Conservation (phyloP, 345 rosid species). For the Kernera saxatilis region DNA sequence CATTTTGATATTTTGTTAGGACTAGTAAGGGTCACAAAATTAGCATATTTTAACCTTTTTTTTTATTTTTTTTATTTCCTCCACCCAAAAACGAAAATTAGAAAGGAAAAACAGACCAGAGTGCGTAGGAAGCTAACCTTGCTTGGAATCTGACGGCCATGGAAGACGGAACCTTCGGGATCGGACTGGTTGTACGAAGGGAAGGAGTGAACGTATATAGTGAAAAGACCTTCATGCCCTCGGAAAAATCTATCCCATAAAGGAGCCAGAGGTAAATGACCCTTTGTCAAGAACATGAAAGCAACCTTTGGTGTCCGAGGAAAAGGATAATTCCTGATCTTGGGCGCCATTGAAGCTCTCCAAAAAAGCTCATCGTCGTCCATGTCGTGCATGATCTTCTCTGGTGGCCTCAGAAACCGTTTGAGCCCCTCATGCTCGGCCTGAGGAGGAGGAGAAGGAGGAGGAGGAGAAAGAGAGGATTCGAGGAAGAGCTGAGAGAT, state of each 20-base stretch:
- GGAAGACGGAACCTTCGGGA: slow-evolving; percentile 47
- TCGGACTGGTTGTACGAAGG: slow-evolving; percentile 46
- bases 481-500: slow-evolving; percentile 8
- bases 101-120: not conserved
- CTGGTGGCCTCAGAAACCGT: slow-evolving; percentile 39
- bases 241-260: slow-evolving; percentile 79
- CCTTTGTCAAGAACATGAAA: slow-evolving; percentile 77
- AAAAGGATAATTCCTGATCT: slow-evolving; percentile 37
- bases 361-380: slow-evolving; percentile 62
- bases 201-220: slow-evolving; percentile 60
- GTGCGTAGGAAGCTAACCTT: slow-evolving; percentile 41
- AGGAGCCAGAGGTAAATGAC: slow-evolving; percentile 63
- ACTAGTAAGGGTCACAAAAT: not conserved
- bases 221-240: slow-evolving; percentile 58
- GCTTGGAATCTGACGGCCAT: slow-evolving; percentile 69
- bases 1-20: not conserved
- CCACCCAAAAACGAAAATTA: not conserved
- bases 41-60: not conserved
- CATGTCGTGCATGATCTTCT: slow-evolving; percentile 54
- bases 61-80: not conserved
- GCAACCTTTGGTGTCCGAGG: slow-evolving; percentile 61
- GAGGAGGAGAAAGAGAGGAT: slow-evolving; percentile 11
- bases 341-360: slow-evolving; percentile 63
- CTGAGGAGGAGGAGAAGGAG: not conserved
- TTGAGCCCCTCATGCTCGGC: slow-evolving; percentile 19